Percentiles rank a stretch among this genome's conserved stretches.
Evolutionary conservation across 1,284 basidiomycete species (phyloP).

Genomic region (Sanghuangporus baumii): DNA sequence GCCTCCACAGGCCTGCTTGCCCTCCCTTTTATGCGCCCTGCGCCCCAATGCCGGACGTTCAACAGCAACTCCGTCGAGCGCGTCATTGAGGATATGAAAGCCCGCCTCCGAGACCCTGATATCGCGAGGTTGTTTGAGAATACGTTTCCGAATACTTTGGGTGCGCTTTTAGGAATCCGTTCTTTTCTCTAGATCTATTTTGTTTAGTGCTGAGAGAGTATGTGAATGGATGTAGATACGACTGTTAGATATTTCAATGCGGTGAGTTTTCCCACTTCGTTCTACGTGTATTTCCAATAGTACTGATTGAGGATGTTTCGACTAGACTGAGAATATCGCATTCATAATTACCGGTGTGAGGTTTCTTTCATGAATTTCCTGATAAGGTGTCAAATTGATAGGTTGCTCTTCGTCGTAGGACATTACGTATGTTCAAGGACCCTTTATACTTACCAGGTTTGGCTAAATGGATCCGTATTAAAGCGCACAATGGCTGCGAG

Average conservation of each 20-base stretch:
- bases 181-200: neutral
- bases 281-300: neutral
- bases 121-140: slow-evolving; percentile 72
- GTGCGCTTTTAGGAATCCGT: slow-evolving; percentile 30
- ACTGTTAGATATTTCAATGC: slow-evolving; percentile 67
- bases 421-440: slow-evolving; percentile 44
- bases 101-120: slow-evolving; percentile 65
- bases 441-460: too few species aligned
- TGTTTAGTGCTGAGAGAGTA: neutral
- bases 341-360: slow-evolving; percentile 71
- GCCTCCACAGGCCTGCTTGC: slow-evolving; percentile 53
- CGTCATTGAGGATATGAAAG: slow-evolving; percentile 66
- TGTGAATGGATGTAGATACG: slow-evolving; percentile 42
- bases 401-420: slow-evolving; percentile 38
- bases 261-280: slow-evolving; percentile 29
- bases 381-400: neutral
- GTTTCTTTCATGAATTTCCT: slow-evolving; percentile 11
- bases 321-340: slow-evolving; percentile 58
- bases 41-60: slow-evolving; percentile 63
- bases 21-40: slow-evolving; percentile 67
- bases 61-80: slow-evolving; percentile 69
- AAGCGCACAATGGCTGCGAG: slow-evolving; percentile 51
- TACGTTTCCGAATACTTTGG: slow-evolving; percentile 71
- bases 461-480: neutral
- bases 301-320: slow-evolving; percentile 17